Percentiles rank a stretch among this genome's conserved stretches.
Evolutionary conservation across 164 flowering plant genomes (phyloP).

Genomic region (Umbilicus rupestris): DNA sequence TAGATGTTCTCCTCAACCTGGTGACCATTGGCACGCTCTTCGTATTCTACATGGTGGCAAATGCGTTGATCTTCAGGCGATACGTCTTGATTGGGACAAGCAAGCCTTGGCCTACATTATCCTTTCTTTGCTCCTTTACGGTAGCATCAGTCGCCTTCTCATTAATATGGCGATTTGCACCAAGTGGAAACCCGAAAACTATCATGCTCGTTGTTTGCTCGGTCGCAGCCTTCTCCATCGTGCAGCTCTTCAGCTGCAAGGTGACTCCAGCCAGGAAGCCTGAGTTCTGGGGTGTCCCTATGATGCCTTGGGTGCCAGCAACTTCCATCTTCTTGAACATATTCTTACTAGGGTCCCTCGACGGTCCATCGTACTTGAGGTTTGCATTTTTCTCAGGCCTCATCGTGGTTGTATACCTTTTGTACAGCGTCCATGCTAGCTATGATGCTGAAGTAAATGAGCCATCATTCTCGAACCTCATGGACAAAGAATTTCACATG

Average conservation of each 20-base stretch:
- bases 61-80: constrained; percentile 74
- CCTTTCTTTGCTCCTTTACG: constrained; percentile 50
- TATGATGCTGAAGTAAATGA: constrained; percentile 61
- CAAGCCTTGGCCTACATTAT: constrained; percentile 58
- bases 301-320: constrained; percentile 90
- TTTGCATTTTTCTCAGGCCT: constrained; percentile 67
- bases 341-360: constrained; percentile 69
- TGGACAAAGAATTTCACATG: neutral
- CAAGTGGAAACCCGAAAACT: constrained; percentile 37
- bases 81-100: constrained; percentile 48
- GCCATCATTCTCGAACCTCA: constrained; percentile 8
- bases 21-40: constrained; percentile 87
- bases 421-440: constrained; percentile 86
- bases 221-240: constrained; percentile 27
- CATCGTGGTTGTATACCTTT: constrained; percentile 45
- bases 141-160: constrained; percentile 55
- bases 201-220: constrained; percentile 40
- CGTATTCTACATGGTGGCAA: constrained; percentile 93
- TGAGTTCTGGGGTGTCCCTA: constrained; percentile 81
- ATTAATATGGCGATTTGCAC: constrained; percentile 52
- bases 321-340: constrained; percentile 68
- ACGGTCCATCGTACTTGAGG: constrained; percentile 61
- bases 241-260: constrained; percentile 42
- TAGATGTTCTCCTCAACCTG: constrained; percentile 58
- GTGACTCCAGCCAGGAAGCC: constrained; percentile 71